These are phyloP conservation scores for Mycena haematopus DNA, from an alignment of 768 basidiomycete genomes.

Conservation along the genomic window DNA sequence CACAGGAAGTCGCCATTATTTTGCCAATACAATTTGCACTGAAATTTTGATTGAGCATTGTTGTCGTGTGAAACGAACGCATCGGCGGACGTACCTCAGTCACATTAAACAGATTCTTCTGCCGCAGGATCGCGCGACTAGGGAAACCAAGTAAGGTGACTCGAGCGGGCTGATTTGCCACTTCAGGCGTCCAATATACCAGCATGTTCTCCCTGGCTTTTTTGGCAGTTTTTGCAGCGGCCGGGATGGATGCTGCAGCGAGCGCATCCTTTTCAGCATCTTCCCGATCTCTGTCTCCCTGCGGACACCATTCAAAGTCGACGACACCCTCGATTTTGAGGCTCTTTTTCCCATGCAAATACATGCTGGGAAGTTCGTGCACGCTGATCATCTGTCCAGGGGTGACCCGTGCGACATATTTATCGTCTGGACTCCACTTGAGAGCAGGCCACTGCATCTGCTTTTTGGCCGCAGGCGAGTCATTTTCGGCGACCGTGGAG, in stretches of 20 bases:
- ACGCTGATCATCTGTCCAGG: conserved; percentile 95
- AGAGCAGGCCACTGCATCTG: conserved; percentile 94
- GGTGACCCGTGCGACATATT: conserved; percentile 88
- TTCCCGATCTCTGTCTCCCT: conserved; percentile 87
- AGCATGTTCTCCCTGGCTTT: conserved; percentile 90
- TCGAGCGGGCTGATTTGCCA: conserved; percentile 93
- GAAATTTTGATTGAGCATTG: conserved; percentile 16
- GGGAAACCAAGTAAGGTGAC: conserved; percentile 95
- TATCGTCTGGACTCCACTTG: conserved; percentile 98
- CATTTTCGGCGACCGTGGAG: conserved; percentile 65
- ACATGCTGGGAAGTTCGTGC: conserved; percentile 94
- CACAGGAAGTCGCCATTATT: conserved; percentile 98
- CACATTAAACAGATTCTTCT: conserved; percentile 98
- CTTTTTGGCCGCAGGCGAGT: conserved; percentile 66
- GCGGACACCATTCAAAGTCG: conserved; percentile 99
- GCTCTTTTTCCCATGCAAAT: conserved; percentile 93
- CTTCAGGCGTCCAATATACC: conserved; percentile 98
- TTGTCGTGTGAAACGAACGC: conserved; percentile 8
- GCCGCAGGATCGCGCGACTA: conserved; percentile 78
- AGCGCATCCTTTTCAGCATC: conserved; percentile 62
- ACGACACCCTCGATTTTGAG: conserved; percentile 96
- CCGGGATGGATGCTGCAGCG: conserved; percentile 37
- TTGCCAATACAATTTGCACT: conserved; percentile 99
- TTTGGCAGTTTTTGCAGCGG: conserved; percentile 55
- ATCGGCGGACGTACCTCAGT: conserved; percentile 73